phyloP scores from a whole-genome alignment of 1,284 basidiomycete genomes.

The Apiotrichum siamense region DNA sequence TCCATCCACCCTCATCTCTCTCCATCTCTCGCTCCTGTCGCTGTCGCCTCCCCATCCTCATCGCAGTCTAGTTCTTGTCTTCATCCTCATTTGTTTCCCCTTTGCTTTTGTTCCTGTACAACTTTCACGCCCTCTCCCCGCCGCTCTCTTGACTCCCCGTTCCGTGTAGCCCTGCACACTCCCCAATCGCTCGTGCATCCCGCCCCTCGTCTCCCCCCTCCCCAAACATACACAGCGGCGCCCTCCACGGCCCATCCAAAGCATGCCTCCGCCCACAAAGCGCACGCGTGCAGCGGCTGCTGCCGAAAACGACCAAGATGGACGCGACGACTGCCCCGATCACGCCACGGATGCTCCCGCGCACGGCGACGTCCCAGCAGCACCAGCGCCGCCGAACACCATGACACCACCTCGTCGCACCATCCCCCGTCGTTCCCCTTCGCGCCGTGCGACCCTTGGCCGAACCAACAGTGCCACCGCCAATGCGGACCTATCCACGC shows the following conservation, averaged over 20 bases:
- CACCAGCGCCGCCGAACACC: neutral
- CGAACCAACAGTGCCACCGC: neutral
- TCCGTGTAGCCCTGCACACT: too few species aligned
- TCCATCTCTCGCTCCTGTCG: too few species aligned
- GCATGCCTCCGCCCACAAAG: constrained; percentile 18
- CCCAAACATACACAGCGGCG: too few species aligned
- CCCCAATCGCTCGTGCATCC: too few species aligned
- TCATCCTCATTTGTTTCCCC: too few species aligned
- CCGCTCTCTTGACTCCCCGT: neutral
- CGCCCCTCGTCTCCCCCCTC: too few species aligned
- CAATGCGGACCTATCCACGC: constrained; percentile 5
- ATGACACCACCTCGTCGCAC: constrained; percentile 6
- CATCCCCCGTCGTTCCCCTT: constrained; percentile 2
- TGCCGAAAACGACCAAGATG: constrained; percentile 5
- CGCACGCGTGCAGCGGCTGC: constrained; percentile 19
- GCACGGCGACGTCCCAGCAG: neutral
- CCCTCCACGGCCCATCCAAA: too few species aligned
- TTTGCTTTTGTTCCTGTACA: too few species aligned
- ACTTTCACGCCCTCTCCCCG: neutral
- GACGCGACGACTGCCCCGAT: neutral
- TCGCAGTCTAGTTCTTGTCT: too few species aligned
- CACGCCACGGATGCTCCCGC: neutral
- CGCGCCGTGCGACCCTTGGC: neutral
- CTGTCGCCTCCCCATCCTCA: too few species aligned
- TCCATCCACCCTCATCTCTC: too few species aligned